These are phyloP conservation scores for Cladobotryum mycophilum DNA, from an alignment of 2,329 filamentous ascomycete genomes.

Conservation along the genomic window DNA sequence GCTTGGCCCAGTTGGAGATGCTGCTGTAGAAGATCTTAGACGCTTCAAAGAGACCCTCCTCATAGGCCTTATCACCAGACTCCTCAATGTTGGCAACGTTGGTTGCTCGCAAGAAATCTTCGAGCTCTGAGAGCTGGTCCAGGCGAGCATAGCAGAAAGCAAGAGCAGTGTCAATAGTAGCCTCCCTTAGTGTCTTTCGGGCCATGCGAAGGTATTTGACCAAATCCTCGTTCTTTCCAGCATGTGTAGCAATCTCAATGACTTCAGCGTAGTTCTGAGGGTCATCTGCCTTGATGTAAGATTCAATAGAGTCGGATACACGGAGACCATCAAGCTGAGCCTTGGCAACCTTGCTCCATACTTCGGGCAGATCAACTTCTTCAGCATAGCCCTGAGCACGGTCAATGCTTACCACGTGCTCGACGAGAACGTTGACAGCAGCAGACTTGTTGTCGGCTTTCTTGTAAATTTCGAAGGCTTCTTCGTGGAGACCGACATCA, in stretches of 20 bases:
- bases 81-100: conserved; percentile 96
- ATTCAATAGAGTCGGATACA: conserved; percentile 87
- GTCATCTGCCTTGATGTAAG: conserved; percentile 92
- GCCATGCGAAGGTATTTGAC: conserved; percentile 97
- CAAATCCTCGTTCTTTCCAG: conserved; percentile 95
- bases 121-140: conserved; percentile 84
- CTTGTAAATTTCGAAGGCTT: conserved; percentile 98
- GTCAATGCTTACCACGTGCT: conserved; percentile 96
- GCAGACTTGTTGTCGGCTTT: conserved; percentile 86
- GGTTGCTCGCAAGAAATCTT: conserved; percentile 88
- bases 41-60: conserved; percentile 88
- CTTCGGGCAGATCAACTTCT: conserved; percentile 85
- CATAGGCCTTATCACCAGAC: conserved; percentile 96
- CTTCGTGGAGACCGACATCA: conserved; percentile 89
- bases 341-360: conserved; percentile 98
- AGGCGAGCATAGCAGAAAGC: conserved; percentile 91
- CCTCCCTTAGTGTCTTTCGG: conserved; percentile 90
- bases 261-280: conserved; percentile 92
- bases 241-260: conserved; percentile 89
- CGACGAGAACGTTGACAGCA: conserved; percentile 86
- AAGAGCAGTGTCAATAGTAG: conserved; percentile 85
- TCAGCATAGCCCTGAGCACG: conserved; percentile 94
- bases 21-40: conserved; percentile 98
- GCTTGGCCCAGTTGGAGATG: conserved; percentile 99
- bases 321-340: conserved; percentile 94